Percentiles rank a stretch among this genome's conserved stretches.
Evolutionary conservation across 2,329 filamentous ascomycete genomes (phyloP).

Genomic region (Aureobasidium zeae): DNA sequence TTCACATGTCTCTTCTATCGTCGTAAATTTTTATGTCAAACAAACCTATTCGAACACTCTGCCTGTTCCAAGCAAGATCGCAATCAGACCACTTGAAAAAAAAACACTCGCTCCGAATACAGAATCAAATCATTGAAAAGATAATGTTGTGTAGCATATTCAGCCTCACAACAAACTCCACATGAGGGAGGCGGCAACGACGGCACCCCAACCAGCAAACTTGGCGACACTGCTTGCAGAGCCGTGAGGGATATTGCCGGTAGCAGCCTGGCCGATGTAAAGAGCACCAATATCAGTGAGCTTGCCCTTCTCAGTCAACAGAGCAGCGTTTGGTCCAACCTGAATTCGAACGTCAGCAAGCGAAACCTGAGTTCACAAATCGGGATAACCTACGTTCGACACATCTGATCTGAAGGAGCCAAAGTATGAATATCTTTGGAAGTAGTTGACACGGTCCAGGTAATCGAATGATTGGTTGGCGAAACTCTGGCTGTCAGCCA

Average conservation of each 20-base stretch:
- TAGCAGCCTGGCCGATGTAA: constrained; percentile 55
- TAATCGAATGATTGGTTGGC: constrained; percentile 62
- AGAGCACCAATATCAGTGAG: constrained; percentile 68
- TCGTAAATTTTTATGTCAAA: too few relatives aligned
- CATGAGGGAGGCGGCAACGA: constrained; percentile 8
- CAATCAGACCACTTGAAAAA: neutral
- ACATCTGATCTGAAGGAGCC: constrained; percentile 60
- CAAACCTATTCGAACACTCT: too few relatives aligned
- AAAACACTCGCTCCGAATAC: constrained; percentile 6
- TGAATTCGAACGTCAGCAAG: neutral
- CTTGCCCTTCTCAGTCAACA: constrained; percentile 58
- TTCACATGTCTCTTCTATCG: too few relatives aligned
- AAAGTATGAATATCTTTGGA: constrained; percentile 66
- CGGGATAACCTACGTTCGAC: constrained; percentile 45
- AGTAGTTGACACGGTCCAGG: constrained; percentile 31
- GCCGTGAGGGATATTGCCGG: constrained; percentile 30
- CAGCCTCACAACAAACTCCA: constrained; percentile 8
- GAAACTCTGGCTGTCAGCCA: constrained; percentile 52
- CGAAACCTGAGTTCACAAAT: too few relatives aligned
- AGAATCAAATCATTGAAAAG: neutral
- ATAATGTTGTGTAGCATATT: neutral
- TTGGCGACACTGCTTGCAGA: constrained; percentile 20
- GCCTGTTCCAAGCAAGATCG: too few relatives aligned
- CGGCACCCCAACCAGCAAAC: constrained; percentile 24
- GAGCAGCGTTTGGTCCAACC: constrained; percentile 56